Conservation (phyloP, 2,329 filamentous ascomycete genomes). For the Chrysoporthe puriensis region DNA sequence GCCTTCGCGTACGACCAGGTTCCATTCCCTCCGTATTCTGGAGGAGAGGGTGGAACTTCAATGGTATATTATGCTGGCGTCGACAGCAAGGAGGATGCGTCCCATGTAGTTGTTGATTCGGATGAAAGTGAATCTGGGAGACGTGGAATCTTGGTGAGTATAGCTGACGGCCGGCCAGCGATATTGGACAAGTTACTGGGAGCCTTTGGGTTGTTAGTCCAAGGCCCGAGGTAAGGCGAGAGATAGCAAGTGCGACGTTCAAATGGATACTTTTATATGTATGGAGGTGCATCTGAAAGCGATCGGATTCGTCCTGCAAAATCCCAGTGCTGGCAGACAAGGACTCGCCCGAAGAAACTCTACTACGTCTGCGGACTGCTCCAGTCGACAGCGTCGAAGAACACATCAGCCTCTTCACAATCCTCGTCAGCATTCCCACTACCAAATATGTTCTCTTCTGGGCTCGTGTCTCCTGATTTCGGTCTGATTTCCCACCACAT, state of each 20-base stretch:
- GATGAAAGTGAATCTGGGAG: slow-evolving; percentile 15
- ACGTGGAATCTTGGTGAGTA: slow-evolving; percentile 18
- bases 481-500: background rate
- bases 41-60: slow-evolving; percentile 2
- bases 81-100: slow-evolving; percentile 20
- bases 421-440: background rate
- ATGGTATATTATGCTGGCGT: slow-evolving; percentile 25
- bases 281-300: too few species aligned
- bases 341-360: too few species aligned
- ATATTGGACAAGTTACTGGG: slow-evolving; percentile 26
- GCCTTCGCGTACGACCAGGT: slow-evolving; percentile 43
- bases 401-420: background rate
- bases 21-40: slow-evolving; percentile 26
- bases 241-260: background rate
- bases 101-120: background rate
- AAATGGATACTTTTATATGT: too few species aligned
- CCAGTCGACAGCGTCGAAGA: too few species aligned
- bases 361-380: too few species aligned
- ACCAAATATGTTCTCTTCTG: background rate
- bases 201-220: slow-evolving; percentile 23
- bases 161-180: slow-evolving; percentile 18
- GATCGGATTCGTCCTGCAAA: background rate
- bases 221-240: slow-evolving; percentile 18
- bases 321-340: background rate
- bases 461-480: background rate